Base-by-base conservation (phyloP, 2,329 filamentous ascomycete genomes). In the Dothidotthia symphoricarpi region DNA sequence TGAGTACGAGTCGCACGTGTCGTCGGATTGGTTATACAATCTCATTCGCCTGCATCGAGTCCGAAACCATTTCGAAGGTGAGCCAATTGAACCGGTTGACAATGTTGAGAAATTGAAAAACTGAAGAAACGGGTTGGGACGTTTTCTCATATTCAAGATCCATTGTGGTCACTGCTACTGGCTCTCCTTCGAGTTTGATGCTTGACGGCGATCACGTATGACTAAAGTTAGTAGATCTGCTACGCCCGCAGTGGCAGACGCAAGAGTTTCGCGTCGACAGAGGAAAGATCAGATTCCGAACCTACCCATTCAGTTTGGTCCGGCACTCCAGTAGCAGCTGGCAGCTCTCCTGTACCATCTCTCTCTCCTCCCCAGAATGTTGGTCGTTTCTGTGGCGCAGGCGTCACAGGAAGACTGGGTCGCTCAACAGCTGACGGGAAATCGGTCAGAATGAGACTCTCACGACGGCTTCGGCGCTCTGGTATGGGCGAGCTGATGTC, bases 301-400 rank as follows among this genome's bases (percentile, higher is more conserved):
- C 88, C 85, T 88, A 95, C 89, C 91, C 91, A 96, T 68, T 95
- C 88, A 63, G 81, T 78, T 76, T 95, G 90, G 66, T 81, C 76
- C 46, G 90, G 89, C 49, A 95, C 89, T 34, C 88, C 90, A 63
- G 87, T 80, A 33, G 90, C 89, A 49, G 74, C 73, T 45, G 88
- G 88, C 52, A 95, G 74, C 57, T 76, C 73, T 47, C 75, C 76
- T 47, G 72, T 69, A 25, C 72, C 72, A 43, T 80, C 73, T 34
- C 74, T 74, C 42, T 79, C 78, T 16, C 73, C 72, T 34, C 78
- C 81, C 83, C 82, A 88, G 64, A 85, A 86, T 34, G 72, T 82
- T 24, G 77, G 73, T 53, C 85, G 76, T 47, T 79, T 78, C 54
- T 91, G 77, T 12, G 89, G 88, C 11, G 88, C 88, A 2, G 90